These are phyloP conservation scores for Saprolegnia diclina DNA, from an alignment of 352 stramenopile genomes.

Conservation along the genomic window DNA sequence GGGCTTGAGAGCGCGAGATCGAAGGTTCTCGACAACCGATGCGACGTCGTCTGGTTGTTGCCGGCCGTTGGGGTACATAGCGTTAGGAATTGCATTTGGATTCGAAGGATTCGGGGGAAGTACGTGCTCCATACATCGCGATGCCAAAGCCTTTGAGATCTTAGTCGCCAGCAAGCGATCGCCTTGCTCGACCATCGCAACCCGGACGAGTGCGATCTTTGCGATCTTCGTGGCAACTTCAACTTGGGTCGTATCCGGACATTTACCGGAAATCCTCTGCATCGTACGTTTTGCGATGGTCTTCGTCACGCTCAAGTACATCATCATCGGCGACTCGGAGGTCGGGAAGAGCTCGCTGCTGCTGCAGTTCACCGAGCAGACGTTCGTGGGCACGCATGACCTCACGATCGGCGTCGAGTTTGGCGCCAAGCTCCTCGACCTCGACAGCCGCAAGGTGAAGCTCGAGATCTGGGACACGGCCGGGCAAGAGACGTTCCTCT, in stretches of 20 bases:
- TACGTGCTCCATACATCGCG: too few species aligned
- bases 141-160: too few species aligned
- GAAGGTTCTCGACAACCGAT: too few species aligned
- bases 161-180: too few species aligned
- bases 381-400: constrained; percentile 86
- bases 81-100: too few species aligned
- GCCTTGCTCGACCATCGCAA: too few species aligned
- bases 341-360: constrained; percentile 88
- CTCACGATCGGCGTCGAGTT: constrained; percentile 91
- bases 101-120: too few species aligned
- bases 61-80: too few species aligned
- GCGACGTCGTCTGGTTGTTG: too few species aligned
- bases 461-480: constrained; percentile 91
- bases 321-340: constrained; percentile 86
- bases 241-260: constrained; percentile 4
- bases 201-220: too few species aligned
- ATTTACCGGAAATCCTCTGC: not conserved
- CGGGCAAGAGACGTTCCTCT: constrained; percentile 85
- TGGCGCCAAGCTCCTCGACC: constrained; percentile 76
- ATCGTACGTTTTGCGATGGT: constrained; percentile 42
- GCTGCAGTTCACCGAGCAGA: constrained; percentile 87
- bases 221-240: not conserved
- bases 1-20: too few species aligned
- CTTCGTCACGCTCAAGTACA: constrained; percentile 87
- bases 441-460: constrained; percentile 83